A percentile compares a stretch with the other conserved stretches of the same genome.
phyloP scores from a whole-genome alignment of 176 grass and related monocot genomes.

The Ampelocalamus luodianensis region DNA sequence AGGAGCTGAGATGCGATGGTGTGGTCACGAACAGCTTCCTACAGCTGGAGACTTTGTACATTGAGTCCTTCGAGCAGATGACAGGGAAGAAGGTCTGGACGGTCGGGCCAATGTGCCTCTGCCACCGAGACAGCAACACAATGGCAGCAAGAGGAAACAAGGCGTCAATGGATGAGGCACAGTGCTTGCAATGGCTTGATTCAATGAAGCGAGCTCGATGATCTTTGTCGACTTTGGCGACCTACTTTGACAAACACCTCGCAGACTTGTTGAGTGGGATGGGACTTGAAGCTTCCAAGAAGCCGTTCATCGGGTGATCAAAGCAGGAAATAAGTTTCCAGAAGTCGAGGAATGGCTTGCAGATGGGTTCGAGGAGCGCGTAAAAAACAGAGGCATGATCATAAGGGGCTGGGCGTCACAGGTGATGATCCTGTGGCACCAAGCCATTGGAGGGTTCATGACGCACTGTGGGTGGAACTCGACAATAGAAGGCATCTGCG shows the following conservation, averaged over 20 bases:
- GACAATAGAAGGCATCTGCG: slow-evolving; percentile 63
- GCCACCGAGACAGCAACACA: slow-evolving; percentile 34
- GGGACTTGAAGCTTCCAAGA: slow-evolving; percentile 68
- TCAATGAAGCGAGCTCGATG: slow-evolving; percentile 50
- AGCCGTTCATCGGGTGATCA: slow-evolving; percentile 69
- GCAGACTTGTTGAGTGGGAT: slow-evolving; percentile 67
- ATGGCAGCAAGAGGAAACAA: slow-evolving; percentile 51
- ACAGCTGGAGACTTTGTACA: slow-evolving; percentile 55
- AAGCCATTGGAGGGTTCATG: slow-evolving; percentile 62
- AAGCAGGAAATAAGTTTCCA: slow-evolving; percentile 56
- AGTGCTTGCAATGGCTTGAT: slow-evolving; percentile 66
- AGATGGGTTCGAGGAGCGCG: slow-evolving; percentile 59
- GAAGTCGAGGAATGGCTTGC: slow-evolving; percentile 68
- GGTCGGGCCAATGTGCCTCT: slow-evolving; percentile 68
- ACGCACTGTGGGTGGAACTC: slow-evolving; percentile 82
- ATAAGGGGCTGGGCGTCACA: slow-evolving; percentile 66
- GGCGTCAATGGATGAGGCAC: slow-evolving; percentile 55
- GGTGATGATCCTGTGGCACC: slow-evolving; percentile 71
- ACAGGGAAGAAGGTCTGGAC: slow-evolving; percentile 58
- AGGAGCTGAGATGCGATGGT: slow-evolving; percentile 46
- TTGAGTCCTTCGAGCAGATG: slow-evolving; percentile 42
- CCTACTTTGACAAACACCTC: no score
- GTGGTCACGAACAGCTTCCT: slow-evolving; percentile 67
- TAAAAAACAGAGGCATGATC: slow-evolving; percentile 49
- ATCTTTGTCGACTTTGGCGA: slow-evolving; percentile 63